Percentiles rank a stretch among this genome's conserved stretches.
These are phyloP conservation scores for Cordyceps pruinosa DNA, from an alignment of 2,329 filamentous ascomycete genomes.

Conservation along the genomic window DNA sequence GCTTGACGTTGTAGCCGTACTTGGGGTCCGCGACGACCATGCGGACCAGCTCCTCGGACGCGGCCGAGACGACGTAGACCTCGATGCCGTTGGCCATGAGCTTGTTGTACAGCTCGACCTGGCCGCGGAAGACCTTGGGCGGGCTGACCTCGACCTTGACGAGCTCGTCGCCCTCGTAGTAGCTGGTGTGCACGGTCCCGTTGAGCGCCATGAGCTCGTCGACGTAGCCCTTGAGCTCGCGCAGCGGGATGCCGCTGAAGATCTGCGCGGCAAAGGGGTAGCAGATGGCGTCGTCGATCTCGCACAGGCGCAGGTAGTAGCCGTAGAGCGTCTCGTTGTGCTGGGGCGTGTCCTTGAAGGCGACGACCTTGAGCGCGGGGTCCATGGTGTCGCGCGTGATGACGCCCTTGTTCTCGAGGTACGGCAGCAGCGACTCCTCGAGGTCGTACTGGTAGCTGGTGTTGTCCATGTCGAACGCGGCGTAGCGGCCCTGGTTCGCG, in stretches of 20 bases:
- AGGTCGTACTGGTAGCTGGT: constrained; percentile 36
- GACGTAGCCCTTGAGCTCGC: constrained; percentile 38
- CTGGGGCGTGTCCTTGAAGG: constrained; percentile 33
- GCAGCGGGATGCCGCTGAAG: constrained; percentile 35
- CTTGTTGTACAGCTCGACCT: constrained; percentile 37
- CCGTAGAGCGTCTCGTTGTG: constrained; percentile 37
- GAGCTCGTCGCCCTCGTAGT: constrained; percentile 28
- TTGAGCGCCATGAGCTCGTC: constrained; percentile 41
- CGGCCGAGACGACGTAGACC: constrained; percentile 36
- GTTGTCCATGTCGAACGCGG: constrained; percentile 40
- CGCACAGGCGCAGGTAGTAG: constrained; percentile 38
- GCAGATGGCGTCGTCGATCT: constrained; percentile 34
- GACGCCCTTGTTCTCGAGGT: constrained; percentile 34
- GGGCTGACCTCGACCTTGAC: constrained; percentile 24
- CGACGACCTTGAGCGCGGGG: constrained; percentile 32
- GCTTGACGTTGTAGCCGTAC: constrained; percentile 39
- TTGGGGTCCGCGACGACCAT: constrained; percentile 38
- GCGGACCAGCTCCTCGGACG: constrained; percentile 38
- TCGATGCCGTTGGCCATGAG: constrained; percentile 37
- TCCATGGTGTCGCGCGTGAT: constrained; percentile 35
- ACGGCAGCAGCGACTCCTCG: constrained; percentile 37
- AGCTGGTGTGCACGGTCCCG: constrained; percentile 28
- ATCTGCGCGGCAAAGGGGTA: constrained; percentile 38
- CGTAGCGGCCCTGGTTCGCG: constrained; percentile 31
- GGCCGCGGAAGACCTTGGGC: constrained; percentile 32